Evolutionary conservation across 768 basidiomycete species (phyloP).

Genomic region (Asterophora parasitica): DNA sequence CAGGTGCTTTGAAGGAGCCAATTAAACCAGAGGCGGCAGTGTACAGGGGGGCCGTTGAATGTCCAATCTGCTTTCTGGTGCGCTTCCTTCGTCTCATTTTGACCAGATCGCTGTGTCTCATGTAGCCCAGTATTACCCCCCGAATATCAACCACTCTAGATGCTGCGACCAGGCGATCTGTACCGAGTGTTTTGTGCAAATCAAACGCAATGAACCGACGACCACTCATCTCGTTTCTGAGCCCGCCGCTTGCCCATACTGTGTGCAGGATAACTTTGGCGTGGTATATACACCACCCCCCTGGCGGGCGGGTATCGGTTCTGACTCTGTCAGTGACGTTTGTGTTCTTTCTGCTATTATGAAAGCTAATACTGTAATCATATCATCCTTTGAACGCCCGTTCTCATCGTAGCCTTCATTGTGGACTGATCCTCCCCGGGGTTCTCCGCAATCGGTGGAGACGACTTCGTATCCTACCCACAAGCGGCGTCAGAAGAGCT

Average conservation of each 20-base stretch:
- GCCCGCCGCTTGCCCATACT: slow-evolving; percentile 95
- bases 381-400: neutral
- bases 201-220: slow-evolving; percentile 94
- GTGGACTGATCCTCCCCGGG: slow-evolving; percentile 52
- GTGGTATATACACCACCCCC: slow-evolving; percentile 79
- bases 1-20: slow-evolving; percentile 58
- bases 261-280: slow-evolving; percentile 96
- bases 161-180: slow-evolving; percentile 99
- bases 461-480: slow-evolving; percentile 41
- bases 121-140: slow-evolving; percentile 80
- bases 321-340: slow-evolving; percentile 60
- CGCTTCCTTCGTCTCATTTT: slow-evolving; percentile 29
- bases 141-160: slow-evolving; percentile 94
- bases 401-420: slow-evolving; percentile 21
- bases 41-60: slow-evolving; percentile 84
- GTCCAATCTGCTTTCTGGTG: slow-evolving; percentile 97
- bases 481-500: slow-evolving; percentile 84
- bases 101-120: slow-evolving; percentile 25
- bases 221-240: slow-evolving; percentile 94
- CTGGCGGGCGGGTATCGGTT: slow-evolving; percentile 78
- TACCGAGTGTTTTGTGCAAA: slow-evolving; percentile 99
- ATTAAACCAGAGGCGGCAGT: slow-evolving; percentile 72
- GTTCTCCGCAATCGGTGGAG: slow-evolving; percentile 36
- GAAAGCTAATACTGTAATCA: neutral
- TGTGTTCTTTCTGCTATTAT: neutral